These are phyloP conservation scores for Coniferiporia sulphurascens DNA, from an alignment of 1,284 basidiomycete genomes.

Conservation along the genomic window DNA sequence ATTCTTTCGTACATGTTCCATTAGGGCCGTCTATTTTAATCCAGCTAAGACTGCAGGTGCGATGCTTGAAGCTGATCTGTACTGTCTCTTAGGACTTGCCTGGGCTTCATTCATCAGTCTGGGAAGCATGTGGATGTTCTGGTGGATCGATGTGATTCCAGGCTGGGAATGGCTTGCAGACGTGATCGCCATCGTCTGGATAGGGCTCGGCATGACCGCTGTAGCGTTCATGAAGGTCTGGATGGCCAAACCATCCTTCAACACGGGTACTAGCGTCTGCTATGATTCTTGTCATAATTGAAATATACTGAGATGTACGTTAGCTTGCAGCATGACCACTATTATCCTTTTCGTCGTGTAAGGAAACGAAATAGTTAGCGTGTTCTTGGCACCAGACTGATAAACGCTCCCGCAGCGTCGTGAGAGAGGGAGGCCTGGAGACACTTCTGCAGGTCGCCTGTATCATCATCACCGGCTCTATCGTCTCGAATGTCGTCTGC, in stretches of 20 bases:
- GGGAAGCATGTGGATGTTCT: slow-evolving; percentile 71
- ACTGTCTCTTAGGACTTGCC: slow-evolving; percentile 65
- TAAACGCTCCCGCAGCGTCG: slow-evolving; percentile 45
- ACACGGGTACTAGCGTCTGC: slow-evolving; percentile 58
- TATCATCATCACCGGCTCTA: slow-evolving; percentile 74
- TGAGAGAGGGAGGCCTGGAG: slow-evolving; percentile 84
- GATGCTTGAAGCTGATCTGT: slow-evolving; percentile 88
- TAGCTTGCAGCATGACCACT: slow-evolving; percentile 87
- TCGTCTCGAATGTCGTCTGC: slow-evolving; percentile 82
- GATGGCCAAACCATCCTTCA: slow-evolving; percentile 88
- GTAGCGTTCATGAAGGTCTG: slow-evolving; percentile 88
- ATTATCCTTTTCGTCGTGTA: slow-evolving; percentile 85
- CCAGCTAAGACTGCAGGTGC: slow-evolving; percentile 84
- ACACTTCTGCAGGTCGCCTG: slow-evolving; percentile 71
- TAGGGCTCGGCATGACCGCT: slow-evolving; percentile 77
- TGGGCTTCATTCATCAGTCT: slow-evolving; percentile 75
- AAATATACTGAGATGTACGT: neutral
- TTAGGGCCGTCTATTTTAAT: slow-evolving; percentile 74
- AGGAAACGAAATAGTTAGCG: slow-evolving; percentile 26
- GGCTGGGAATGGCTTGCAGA: slow-evolving; percentile 70
- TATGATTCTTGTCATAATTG: neutral
- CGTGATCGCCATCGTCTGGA: slow-evolving; percentile 67
- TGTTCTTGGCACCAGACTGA: neutral
- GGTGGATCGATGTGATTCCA: slow-evolving; percentile 65
- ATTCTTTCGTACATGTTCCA: neutral